Conservation (phyloP, 805 yeast species). For the Scheffersomyces stipitis region DNA sequence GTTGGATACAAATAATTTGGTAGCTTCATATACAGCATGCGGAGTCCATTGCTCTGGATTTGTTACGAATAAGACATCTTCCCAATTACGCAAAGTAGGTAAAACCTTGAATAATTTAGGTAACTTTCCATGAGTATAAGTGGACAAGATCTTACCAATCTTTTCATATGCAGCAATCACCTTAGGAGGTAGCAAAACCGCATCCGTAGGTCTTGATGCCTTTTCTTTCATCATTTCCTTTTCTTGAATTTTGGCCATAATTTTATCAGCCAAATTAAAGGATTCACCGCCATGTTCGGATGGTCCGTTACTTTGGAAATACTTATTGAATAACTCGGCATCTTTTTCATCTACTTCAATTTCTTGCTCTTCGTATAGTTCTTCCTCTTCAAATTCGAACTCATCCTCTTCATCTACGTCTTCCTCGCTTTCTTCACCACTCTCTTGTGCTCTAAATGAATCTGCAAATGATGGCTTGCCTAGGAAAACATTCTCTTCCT, state of each 20-base stretch:
- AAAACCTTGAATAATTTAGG: slow-evolving; percentile 96
- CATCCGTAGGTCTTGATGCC: slow-evolving; percentile 53
- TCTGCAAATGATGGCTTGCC: slow-evolving; percentile 21
- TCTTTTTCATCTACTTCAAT: slow-evolving; percentile 76
- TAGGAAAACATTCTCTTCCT: slow-evolving; percentile 50
- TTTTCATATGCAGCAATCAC: slow-evolving; percentile 93
- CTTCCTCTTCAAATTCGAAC: slow-evolving; percentile 56
- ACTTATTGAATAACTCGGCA: slow-evolving; percentile 78
- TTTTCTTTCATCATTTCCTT: slow-evolving; percentile 45
- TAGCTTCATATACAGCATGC: slow-evolving; percentile 91
- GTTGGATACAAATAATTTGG: slow-evolving; percentile 89
- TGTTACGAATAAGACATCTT: slow-evolving; percentile 88
- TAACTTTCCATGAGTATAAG: slow-evolving; percentile 92
- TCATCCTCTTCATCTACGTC: slow-evolving; percentile 51
- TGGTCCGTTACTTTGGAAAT: slow-evolving; percentile 47
- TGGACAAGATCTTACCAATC: slow-evolving; percentile 81
- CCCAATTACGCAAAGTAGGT: slow-evolving; percentile 93
- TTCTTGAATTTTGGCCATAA: slow-evolving; percentile 84
- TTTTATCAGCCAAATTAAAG: slow-evolving; percentile 84
- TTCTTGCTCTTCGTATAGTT: slow-evolving; percentile 54
- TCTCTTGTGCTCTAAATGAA: slow-evolving; percentile 19
- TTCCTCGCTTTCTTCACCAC: slow-evolving; percentile 37
- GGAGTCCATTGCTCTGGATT: slow-evolving; percentile 95
- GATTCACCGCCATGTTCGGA: slow-evolving; percentile 39
- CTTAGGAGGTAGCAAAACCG: slow-evolving; percentile 89